These are phyloP conservation scores for Desmodesmus armatus DNA, from an alignment of 139 green algal species.

Conservation along the genomic window DNA sequence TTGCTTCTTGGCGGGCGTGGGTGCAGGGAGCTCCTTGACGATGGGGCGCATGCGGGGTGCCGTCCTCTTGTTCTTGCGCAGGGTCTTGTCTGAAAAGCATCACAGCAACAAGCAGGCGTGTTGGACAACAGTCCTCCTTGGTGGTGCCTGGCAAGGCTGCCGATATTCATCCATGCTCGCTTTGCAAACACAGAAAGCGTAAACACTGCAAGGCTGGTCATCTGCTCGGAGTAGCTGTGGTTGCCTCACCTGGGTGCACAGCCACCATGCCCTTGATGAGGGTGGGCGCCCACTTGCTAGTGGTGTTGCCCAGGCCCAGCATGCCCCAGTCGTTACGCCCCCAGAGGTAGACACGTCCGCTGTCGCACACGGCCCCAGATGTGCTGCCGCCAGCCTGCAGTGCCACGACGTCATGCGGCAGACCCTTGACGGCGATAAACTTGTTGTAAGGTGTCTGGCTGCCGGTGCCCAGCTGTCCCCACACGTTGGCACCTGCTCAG, in stretches of 20 bases:
- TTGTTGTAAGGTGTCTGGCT: slow-evolving; percentile 46
- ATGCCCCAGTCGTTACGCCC: slow-evolving; percentile 80
- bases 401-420: slow-evolving; percentile 54
- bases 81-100: slow-evolving; percentile 65
- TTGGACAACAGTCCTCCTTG: not conserved
- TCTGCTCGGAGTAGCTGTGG: not conserved
- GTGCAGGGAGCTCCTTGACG: too few relatives aligned
- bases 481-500: slow-evolving; percentile 69
- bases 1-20: too few relatives aligned
- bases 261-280: slow-evolving; percentile 66
- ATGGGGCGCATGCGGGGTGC: slow-evolving; percentile 49
- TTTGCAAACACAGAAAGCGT: too few relatives aligned
- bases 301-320: slow-evolving; percentile 78
- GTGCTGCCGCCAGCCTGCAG: slow-evolving; percentile 78
- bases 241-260: slow-evolving; percentile 52
- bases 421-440: slow-evolving; percentile 65
- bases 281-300: slow-evolving; percentile 61
- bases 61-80: slow-evolving; percentile 73
- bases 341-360: slow-evolving; percentile 80
- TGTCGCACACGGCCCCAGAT: slow-evolving; percentile 66
- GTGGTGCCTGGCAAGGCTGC: not conserved
- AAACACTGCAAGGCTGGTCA: not conserved
- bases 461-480: slow-evolving; percentile 83
- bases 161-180: not conserved
- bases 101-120: not conserved